Conservation (phyloP, 2,329 filamentous ascomycete species). For the Colletotrichum scovillei region DNA sequence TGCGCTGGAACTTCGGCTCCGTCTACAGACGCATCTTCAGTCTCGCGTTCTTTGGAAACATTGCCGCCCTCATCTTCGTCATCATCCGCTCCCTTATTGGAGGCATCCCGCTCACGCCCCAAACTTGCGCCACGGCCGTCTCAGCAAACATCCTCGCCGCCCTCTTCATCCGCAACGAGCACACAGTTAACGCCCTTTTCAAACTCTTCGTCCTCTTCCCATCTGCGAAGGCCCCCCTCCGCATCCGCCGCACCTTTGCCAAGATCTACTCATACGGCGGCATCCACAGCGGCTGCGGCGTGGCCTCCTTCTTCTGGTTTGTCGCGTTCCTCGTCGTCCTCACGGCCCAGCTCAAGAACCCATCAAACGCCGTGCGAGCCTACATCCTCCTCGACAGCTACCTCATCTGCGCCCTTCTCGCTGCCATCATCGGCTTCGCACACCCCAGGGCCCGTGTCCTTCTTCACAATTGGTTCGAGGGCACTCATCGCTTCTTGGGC, state of each 20-base stretch:
- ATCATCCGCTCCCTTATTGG: constrained; percentile 40
- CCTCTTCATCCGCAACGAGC: constrained; percentile 65
- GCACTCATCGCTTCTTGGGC: constrained; percentile 78
- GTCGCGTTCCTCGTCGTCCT: constrained; percentile 52
- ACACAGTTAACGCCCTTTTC: constrained; percentile 64
- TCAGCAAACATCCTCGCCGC: constrained; percentile 57
- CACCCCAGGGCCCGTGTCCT: constrained; percentile 72
- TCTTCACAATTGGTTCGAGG: constrained; percentile 77
- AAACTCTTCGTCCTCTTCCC: constrained; percentile 55
- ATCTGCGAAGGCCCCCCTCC: constrained; percentile 57
- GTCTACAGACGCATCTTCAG: constrained; percentile 69
- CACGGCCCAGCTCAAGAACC: constrained; percentile 38
- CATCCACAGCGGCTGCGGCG: constrained; percentile 61
- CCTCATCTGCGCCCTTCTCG: constrained; percentile 67
- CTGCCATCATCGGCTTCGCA: constrained; percentile 70
- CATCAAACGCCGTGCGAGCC: constrained; percentile 53
- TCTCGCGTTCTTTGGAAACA: constrained; percentile 61
- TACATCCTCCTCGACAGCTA: constrained; percentile 60
- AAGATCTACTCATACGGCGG: constrained; percentile 66
- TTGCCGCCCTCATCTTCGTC: constrained; percentile 56
- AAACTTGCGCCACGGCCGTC: constrained; percentile 48
- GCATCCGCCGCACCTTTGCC: constrained; percentile 58
- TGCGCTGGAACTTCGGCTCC: constrained; percentile 60
- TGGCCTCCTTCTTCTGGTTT: constrained; percentile 62
- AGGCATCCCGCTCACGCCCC: constrained; percentile 24